These are phyloP conservation scores for Hippophae rhamnoides DNA, from an alignment of 306 rosid genomes.

Conservation along the genomic window DNA sequence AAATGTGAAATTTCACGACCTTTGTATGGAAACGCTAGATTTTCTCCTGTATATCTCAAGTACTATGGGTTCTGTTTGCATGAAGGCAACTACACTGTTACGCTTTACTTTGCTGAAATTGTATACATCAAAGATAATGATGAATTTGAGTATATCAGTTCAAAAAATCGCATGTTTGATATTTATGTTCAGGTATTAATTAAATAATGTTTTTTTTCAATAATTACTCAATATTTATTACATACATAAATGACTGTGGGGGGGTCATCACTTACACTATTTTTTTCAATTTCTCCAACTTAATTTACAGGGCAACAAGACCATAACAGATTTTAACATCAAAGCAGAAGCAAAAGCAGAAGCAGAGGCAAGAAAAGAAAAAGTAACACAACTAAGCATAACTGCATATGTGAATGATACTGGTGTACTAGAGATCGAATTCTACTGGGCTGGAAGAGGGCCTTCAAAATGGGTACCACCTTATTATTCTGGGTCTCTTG, in stretches of 20 bases:
- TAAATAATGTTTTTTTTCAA: background rate
- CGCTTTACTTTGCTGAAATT: conserved; percentile 33
- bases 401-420: background rate
- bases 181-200: conserved; percentile 11
- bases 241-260: background rate
- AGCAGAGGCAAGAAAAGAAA: background rate
- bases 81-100: conserved; percentile 21
- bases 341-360: background rate
- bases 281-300: no score
- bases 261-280: no score
- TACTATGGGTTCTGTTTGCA: conserved; percentile 22
- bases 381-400: background rate
- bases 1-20: conserved; percentile 12
- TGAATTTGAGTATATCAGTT: background rate
- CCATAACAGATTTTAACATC: background rate
- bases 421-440: background rate
- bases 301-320: background rate
- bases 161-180: conserved; percentile 6
- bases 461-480: rapidly evolving
- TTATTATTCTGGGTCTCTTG: conserved; percentile 3
- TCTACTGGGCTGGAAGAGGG: conserved; percentile 11
- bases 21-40: conserved; percentile 21
- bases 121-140: background rate
- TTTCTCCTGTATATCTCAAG: conserved; percentile 27
- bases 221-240: background rate